Percentiles rank a stretch among this genome's conserved stretches.
Evolutionary conservation across 768 basidiomycete genomes (phyloP).

Genomic region (Trametopsis cervina): DNA sequence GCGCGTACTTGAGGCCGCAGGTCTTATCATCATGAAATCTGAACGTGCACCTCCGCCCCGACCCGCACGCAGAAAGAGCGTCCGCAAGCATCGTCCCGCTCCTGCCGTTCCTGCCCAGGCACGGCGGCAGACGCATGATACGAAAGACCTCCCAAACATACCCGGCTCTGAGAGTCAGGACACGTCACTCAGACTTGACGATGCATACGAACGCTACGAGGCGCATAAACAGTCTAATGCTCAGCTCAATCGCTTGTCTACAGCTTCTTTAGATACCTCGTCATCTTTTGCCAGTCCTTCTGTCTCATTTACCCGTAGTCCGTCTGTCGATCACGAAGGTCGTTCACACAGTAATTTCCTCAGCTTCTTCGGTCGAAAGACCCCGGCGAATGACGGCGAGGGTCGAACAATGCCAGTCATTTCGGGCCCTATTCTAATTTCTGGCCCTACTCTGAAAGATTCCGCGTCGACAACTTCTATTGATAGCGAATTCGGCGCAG

Average conservation of each 20-base stretch:
- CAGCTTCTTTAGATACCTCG: slow-evolving; percentile 48
- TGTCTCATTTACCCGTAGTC: slow-evolving; percentile 16
- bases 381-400: slow-evolving; percentile 43
- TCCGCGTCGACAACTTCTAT: slow-evolving; percentile 30
- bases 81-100: slow-evolving; percentile 38
- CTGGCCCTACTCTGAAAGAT: slow-evolving; percentile 15
- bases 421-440: slow-evolving; percentile 54
- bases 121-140: slow-evolving; percentile 24
- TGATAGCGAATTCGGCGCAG: slow-evolving; percentile 65
- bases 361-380: slow-evolving; percentile 56
- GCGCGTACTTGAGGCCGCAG: slow-evolving; percentile 83
- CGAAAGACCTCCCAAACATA: slow-evolving; percentile 48
- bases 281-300: slow-evolving; percentile 21
- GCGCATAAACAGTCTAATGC: slow-evolving; percentile 56
- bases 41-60: slow-evolving; percentile 46
- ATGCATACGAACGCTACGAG: slow-evolving; percentile 89
- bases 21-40: slow-evolving; percentile 63
- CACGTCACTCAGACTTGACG: slow-evolving; percentile 42
- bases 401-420: slow-evolving; percentile 43
- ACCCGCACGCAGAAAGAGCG: slow-evolving; percentile 26
- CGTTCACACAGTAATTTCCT: slow-evolving; percentile 43
- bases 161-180: slow-evolving; percentile 25
- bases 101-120: slow-evolving; percentile 41
- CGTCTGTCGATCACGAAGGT: slow-evolving; percentile 14
- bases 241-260: slow-evolving; percentile 48